Evolutionary conservation across 2,329 filamentous ascomycete species (phyloP).

Genomic region (Fusarium udum): DNA sequence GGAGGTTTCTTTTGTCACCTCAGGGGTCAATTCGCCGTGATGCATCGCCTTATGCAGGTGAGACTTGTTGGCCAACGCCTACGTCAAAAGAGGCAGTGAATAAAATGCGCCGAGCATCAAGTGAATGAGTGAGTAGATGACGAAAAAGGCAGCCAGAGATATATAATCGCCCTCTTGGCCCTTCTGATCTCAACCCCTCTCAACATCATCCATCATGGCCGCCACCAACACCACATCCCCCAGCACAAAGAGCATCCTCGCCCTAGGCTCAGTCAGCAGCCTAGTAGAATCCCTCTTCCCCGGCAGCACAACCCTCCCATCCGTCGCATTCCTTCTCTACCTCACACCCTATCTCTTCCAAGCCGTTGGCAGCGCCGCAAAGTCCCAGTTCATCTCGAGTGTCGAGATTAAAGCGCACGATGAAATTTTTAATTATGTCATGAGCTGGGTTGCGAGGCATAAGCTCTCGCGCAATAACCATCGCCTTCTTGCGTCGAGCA

Average conservation of each 20-base stretch:
- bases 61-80: neutral
- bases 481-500: conserved; percentile 22
- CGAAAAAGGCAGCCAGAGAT: neutral
- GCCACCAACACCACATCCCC: neutral
- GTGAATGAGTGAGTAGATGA: neutral
- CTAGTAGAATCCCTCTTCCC: conserved; percentile 10
- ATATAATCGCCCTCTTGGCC: neutral
- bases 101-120: neutral
- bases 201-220: neutral
- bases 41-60: conserved; percentile 1
- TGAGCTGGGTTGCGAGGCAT: conserved; percentile 24
- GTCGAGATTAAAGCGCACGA: conserved; percentile 22
- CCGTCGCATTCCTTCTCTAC: neutral
- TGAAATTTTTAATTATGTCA: conserved; percentile 25
- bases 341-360: conserved; percentile 5
- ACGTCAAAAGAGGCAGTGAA: neutral
- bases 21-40: neutral
- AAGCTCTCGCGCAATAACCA: conserved; percentile 21
- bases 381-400: conserved; percentile 15
- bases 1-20: neutral
- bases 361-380: neutral
- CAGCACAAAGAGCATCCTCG: neutral
- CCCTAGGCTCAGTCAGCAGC: neutral
- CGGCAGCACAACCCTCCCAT: neutral
- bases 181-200: neutral